A percentile compares a stretch with the other conserved stretches of the same genome.
Evolutionary conservation across 441 rosid genomes (phyloP).

Genomic region (Erodium texanum): DNA sequence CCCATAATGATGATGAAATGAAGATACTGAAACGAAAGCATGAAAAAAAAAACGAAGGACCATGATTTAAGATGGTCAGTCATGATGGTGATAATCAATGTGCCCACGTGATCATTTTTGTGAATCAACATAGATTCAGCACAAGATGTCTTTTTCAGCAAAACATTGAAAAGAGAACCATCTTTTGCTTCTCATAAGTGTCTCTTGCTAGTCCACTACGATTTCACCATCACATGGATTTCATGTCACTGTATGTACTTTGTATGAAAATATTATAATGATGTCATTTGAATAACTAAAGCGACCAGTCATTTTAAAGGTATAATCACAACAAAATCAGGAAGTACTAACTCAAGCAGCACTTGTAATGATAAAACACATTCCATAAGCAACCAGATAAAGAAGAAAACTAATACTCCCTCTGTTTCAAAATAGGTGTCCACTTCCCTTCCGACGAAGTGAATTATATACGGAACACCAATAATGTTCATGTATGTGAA

Average conservation of each 20-base stretch:
- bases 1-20: neutral
- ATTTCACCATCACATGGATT: neutral
- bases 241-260: neutral
- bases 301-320: neutral
- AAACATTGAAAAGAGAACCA: neutral
- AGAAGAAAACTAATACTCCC: neutral
- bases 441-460: neutral
- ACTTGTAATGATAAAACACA: neutral
- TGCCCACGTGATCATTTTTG: neutral
- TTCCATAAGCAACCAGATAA: neutral
- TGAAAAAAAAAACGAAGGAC: neutral
- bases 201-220: neutral
- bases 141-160: neutral
- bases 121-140: neutral
- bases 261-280: neutral
- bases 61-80: too few relatives aligned
- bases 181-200: neutral
- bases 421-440: neutral
- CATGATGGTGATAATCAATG: neutral
- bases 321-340: neutral
- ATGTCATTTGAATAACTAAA: neutral
- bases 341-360: neutral
- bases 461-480: neutral
- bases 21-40: neutral
- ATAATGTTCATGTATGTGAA: neutral